A percentile compares a stretch with the other conserved stretches of the same genome.
phyloP scores from a whole-genome alignment of 345 rosid genomes.

The Clarkia xantiana region DNA sequence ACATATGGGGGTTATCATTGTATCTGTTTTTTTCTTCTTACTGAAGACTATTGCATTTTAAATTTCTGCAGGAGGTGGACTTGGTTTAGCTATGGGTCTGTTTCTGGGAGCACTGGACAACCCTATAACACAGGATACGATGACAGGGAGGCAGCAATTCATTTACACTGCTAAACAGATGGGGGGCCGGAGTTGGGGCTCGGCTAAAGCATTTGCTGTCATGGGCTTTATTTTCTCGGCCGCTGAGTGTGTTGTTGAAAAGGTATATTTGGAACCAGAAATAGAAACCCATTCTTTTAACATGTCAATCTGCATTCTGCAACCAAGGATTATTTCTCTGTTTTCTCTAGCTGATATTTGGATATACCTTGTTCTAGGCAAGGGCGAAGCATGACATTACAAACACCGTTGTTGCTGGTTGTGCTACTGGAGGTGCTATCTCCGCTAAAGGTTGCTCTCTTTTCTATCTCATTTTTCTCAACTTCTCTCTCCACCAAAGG shows the following conservation, averaged over 20 bases:
- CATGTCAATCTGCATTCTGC: neutral
- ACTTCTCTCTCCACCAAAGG: neutral
- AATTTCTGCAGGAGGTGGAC: conserved; percentile 63
- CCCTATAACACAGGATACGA: conserved; percentile 56
- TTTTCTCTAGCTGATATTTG: neutral
- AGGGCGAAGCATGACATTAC: conserved; percentile 79
- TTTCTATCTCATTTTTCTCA: conserved; percentile 3
- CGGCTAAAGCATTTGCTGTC: conserved; percentile 74
- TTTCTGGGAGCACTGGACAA: conserved; percentile 78
- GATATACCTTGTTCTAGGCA: conserved; percentile 24
- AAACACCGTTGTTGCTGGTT: conserved; percentile 76
- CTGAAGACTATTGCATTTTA: neutral
- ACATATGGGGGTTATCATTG: neutral
- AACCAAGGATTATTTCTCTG: conserved; percentile 1
- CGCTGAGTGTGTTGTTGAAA: conserved; percentile 77
- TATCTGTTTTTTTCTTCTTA: neutral
- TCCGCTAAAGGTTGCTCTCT: conserved; percentile 57
- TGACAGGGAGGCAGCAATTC: conserved; percentile 76
- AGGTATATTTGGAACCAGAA: conserved; percentile 26
- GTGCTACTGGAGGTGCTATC: conserved; percentile 82
- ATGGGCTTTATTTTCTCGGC: conserved; percentile 92
- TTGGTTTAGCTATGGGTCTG: conserved; percentile 78
- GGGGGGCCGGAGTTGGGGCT: conserved; percentile 77
- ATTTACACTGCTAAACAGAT: conserved; percentile 60
- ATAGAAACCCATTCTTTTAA: neutral